Conservation (phyloP, 2,329 filamentous ascomycete species). For the Pochonia chlamydosporia region DNA sequence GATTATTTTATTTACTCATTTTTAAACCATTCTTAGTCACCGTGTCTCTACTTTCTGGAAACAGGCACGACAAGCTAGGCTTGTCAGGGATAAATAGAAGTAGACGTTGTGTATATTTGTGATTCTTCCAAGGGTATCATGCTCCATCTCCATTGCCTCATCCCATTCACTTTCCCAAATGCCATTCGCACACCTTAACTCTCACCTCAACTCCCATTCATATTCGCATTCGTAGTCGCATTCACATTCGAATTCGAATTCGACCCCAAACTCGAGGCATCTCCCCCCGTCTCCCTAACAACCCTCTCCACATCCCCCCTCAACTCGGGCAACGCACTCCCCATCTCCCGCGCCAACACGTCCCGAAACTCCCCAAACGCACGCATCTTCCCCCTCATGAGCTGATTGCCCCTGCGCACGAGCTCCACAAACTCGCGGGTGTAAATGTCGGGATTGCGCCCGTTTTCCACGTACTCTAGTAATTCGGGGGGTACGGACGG, state of each 20-base stretch:
- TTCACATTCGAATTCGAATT: too few species aligned
- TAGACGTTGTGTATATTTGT: too few species aligned
- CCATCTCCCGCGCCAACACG: conserved; percentile 54
- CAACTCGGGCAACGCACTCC: conserved; percentile 53
- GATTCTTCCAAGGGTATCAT: too few species aligned
- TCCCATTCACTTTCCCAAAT: neutral
- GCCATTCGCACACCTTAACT: neutral
- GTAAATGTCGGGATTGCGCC: conserved; percentile 69
- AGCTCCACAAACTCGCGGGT: conserved; percentile 69
- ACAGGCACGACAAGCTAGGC: neutral
- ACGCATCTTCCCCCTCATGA: conserved; percentile 57
- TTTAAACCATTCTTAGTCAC: neutral
- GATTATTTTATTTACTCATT: conserved; percentile 1
- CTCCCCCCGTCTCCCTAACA: conserved; percentile 39
- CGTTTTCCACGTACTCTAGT: conserved; percentile 63
- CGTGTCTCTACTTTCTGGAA: neutral
- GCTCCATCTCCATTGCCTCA: too few species aligned
- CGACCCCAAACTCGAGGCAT: neutral
- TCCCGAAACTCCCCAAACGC: conserved; percentile 59
- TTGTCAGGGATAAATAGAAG: neutral
- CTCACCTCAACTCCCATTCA: too few species aligned
- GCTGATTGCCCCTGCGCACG: conserved; percentile 59
- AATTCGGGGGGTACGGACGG: conserved; percentile 56
- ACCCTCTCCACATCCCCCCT: conserved; percentile 46
- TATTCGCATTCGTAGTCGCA: too few species aligned